phyloP scores from a whole-genome alignment of 108 stramenopile species.

The Cyclotella baltica region DNA sequence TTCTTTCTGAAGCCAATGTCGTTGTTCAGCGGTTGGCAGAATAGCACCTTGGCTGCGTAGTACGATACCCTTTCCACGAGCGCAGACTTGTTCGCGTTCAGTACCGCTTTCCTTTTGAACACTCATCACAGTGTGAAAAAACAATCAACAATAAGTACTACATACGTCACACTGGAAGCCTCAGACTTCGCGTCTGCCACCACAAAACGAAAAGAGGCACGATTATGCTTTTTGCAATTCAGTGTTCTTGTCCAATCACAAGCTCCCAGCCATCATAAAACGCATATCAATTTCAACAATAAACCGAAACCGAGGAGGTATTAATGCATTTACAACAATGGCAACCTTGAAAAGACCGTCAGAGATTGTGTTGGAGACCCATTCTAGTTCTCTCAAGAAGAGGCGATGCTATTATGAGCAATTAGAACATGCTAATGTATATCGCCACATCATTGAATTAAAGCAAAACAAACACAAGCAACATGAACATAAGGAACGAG shows the following conservation, averaged over 20 bases:
- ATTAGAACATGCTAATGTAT: background rate
- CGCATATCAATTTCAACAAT: background rate
- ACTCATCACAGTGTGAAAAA: too few species aligned
- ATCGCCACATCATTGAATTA: background rate
- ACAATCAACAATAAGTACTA: background rate
- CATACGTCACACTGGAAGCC: background rate
- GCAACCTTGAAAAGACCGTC: background rate
- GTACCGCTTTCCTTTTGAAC: background rate
- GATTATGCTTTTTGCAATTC: background rate
- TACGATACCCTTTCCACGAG: too few species aligned
- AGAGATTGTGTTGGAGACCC: background rate
- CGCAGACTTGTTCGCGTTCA: background rate
- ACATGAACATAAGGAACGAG: conserved; percentile 21
- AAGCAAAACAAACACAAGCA: conserved; percentile 15
- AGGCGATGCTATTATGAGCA: conserved; percentile 1
- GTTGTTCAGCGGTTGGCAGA: too few species aligned
- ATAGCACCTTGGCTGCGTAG: too few species aligned
- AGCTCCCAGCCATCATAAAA: background rate
- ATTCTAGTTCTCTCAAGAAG: background rate
- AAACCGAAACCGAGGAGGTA: too few species aligned
- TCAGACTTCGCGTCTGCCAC: background rate
- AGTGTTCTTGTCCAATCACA: background rate
- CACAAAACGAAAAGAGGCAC: too few species aligned
- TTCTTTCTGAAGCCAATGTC: too few species aligned
- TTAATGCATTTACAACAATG: background rate